phyloP scores from a whole-genome alignment of 352 stramenopile species.

The Phytopythium aichiense region DNA sequence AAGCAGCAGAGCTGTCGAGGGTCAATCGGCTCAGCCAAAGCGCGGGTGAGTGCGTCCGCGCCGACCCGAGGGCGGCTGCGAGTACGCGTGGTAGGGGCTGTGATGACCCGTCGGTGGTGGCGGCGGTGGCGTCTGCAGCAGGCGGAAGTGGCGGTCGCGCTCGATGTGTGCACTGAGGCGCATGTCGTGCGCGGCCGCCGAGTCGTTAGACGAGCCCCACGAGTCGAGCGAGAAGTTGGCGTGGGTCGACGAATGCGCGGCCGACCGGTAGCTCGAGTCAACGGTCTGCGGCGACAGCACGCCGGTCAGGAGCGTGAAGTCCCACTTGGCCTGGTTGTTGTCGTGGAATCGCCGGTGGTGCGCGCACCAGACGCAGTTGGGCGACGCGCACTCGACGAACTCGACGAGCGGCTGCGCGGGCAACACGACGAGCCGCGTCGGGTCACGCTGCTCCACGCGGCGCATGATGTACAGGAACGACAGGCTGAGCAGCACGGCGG shows the following conservation, averaged over 20 bases:
- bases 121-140: constrained; percentile 9
- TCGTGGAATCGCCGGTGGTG: constrained; percentile 59
- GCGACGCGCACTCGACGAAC: constrained; percentile 67
- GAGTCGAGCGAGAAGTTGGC: constrained; percentile 34
- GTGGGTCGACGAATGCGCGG: constrained; percentile 36
- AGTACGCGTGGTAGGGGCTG: constrained; percentile 2
- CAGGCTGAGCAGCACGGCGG: constrained; percentile 44
- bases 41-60: constrained; percentile 13
- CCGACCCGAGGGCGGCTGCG: constrained; percentile 16
- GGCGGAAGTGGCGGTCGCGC: constrained; percentile 22
- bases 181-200: constrained; percentile 8
- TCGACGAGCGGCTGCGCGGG: constrained; percentile 51
- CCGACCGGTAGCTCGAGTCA: constrained; percentile 42
- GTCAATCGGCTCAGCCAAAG: constrained; percentile 15
- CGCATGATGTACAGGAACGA: constrained; percentile 77
- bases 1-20: neutral
- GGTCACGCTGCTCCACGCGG: constrained; percentile 57
- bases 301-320: constrained; percentile 44
- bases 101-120: neutral
- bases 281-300: constrained; percentile 51
- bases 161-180: constrained; percentile 10
- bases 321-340: constrained; percentile 54
- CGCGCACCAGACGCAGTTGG: constrained; percentile 66
- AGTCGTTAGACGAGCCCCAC: constrained; percentile 30
- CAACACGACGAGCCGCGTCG: constrained; percentile 43